phyloP scores from a whole-genome alignment of 768 basidiomycete genomes.

The Candolleomyces aberdarensis region DNA sequence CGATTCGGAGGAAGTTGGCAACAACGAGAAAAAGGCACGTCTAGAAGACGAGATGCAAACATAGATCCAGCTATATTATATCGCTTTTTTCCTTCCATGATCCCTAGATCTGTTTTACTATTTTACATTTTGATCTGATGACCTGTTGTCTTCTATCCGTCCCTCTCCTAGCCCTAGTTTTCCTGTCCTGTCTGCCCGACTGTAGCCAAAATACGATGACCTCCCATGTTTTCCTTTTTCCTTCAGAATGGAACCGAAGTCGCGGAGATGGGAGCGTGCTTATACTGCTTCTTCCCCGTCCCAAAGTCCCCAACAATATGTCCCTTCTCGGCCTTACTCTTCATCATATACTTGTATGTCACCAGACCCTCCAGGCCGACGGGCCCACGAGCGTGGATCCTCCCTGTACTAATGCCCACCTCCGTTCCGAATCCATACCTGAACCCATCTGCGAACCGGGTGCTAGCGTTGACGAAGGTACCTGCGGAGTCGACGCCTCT shows the following conservation, averaged over 20 bases:
- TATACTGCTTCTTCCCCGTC: constrained; percentile 69
- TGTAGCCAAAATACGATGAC: too few relatives aligned
- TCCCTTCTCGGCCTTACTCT: constrained; percentile 68
- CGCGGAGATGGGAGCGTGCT: constrained; percentile 51
- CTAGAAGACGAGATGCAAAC: constrained; percentile 32
- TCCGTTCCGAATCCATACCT: constrained; percentile 97
- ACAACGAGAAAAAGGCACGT: constrained; percentile 63
- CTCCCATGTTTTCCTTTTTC: too few relatives aligned
- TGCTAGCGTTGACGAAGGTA: constrained; percentile 92
- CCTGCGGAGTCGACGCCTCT: constrained; percentile 89
- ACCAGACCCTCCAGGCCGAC: constrained; percentile 93
- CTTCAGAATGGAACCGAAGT: constrained; percentile 41
- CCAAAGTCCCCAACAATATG: constrained; percentile 91
- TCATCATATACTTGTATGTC: constrained; percentile 94
- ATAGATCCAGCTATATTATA: not conserved
- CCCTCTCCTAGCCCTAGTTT: not conserved
- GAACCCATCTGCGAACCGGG: constrained; percentile 95
- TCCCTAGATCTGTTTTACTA: not conserved
- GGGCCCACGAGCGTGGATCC: constrained; percentile 94
- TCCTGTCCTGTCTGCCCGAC: not conserved
- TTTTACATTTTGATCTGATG: not conserved
- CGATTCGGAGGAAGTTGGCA: constrained; percentile 43
- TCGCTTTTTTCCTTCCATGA: not conserved
- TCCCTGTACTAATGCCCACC: constrained; percentile 95
- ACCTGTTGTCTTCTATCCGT: not conserved